A percentile compares a stretch with the other conserved stretches of the same genome.
These are phyloP conservation scores for Styphnolobium japonicum DNA, from an alignment of 306 rosid genomes.

Conservation along the genomic window DNA sequence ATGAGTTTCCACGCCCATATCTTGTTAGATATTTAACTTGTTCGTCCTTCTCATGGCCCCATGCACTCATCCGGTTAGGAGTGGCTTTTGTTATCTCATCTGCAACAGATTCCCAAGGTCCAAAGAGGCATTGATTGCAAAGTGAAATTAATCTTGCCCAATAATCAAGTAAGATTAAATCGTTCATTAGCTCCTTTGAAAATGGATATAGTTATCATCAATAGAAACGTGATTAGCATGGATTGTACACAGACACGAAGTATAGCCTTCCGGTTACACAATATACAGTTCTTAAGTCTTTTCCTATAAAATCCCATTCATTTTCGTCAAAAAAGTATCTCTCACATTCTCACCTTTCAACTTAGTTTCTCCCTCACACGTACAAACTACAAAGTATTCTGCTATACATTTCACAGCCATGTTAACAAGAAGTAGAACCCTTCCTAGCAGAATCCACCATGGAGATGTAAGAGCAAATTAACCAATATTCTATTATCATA, in stretches of 20 bases:
- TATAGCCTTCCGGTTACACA: neutral
- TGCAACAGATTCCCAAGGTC: slow-evolving; percentile 3
- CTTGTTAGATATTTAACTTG: neutral
- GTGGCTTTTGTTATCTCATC: neutral
- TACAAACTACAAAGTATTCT: neutral
- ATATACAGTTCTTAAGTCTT: neutral
- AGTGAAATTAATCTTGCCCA: neutral
- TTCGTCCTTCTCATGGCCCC: slow-evolving; percentile 2
- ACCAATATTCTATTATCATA: neutral
- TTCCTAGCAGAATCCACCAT: slow-evolving; percentile 76
- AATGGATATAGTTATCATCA: neutral
- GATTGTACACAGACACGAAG: neutral
- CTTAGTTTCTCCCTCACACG: neutral
- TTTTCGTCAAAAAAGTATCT: neutral
- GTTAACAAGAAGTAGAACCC: slow-evolving; percentile 73
- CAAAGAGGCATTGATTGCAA: slow-evolving; percentile 15
- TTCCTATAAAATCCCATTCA: slow-evolving; percentile 36
- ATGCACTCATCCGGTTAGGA: neutral
- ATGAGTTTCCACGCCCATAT: neutral
- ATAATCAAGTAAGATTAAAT: neutral
- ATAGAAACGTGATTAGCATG: slow-evolving; percentile 15
- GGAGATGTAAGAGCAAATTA: slow-evolving; percentile 49
- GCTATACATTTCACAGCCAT: slow-evolving; percentile 26
- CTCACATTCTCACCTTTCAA: neutral
- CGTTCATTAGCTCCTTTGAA: neutral